Evolutionary conservation across 1,284 basidiomycete species (phyloP), one percentile per base, ranked within the genome.

Genomic region (Ceratobasidium papillatum): DNA sequence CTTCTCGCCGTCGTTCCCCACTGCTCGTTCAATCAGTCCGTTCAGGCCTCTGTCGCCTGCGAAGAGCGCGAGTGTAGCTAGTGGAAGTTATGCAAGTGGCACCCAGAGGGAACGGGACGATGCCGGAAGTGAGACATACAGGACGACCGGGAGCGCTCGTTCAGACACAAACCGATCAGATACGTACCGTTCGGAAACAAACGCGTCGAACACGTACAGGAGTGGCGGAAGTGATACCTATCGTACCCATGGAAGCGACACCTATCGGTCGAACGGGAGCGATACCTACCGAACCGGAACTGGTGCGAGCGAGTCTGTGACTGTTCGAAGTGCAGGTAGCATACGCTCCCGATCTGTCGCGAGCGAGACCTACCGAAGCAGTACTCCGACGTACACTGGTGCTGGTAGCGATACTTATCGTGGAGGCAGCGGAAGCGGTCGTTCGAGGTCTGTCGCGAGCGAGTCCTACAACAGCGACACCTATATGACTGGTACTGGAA

Each of bases 1-100:
- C 1, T 72, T 72, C 36, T 72, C 68, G 27, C 68, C 68, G 5
- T 72, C 56, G 30, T 72, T 72, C 68, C 68, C 68, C 3, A 12
- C 61, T 30, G 64, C 56, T 22, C 68, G 68, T 41, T 9, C 68
- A 9, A 56, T 25, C 5, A 72, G 68, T 19, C 68, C 68, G 3
- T 72, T 72, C 32, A 45, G 68, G 41, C 68, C 68, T 32, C 17
- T 41, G 22, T 59, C 56, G 0, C 68, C 68, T 14, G 32, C 68
- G 12, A 72, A 61, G 43, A 72, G 68, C 56, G 61, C 43, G 1
- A 54, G 56, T 30, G 47, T 27, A 22, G 66, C 51, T 38, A 58
- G 36, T n/a, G 68, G 68, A 22, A 72, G 68, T 25, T 61, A 59
- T 19, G 68, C 36, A 11, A 59, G 56, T 56, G 68, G 68, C 30